These are phyloP conservation scores for Copromyces sp. DNA, from an alignment of 495 filamentous ascomycete species.

Conservation along the genomic window DNA sequence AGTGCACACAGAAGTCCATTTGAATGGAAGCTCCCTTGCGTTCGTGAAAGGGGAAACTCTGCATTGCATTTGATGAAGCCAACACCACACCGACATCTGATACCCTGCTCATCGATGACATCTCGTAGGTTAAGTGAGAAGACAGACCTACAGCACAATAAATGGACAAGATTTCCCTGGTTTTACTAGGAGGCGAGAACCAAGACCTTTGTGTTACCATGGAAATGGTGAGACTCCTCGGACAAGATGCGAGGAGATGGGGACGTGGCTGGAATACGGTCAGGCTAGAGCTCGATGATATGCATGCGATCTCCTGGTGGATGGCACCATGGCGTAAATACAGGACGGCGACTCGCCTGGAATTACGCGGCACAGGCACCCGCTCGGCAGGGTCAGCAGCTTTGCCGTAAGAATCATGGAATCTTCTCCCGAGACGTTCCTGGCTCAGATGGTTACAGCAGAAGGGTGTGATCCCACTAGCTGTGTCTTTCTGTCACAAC, in stretches of 20 bases:
- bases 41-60: neutral
- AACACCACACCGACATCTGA: neutral
- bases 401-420: neutral
- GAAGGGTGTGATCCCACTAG: neutral
- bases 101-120: neutral
- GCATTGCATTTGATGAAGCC: neutral
- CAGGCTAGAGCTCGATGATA: conserved; percentile 10
- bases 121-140: neutral
- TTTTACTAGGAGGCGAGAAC: neutral
- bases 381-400: neutral
- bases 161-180: neutral
- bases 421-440: neutral
- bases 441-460: neutral
- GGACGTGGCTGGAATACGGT: conserved; percentile 8
- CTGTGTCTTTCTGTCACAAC: neutral
- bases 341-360: conserved; percentile 12
- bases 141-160: neutral
- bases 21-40: neutral
- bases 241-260: neutral
- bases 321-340: conserved; percentile 6
- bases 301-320: conserved; percentile 10
- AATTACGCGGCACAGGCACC: neutral
- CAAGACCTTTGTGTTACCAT: neutral
- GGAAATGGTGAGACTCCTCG: neutral
- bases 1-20: neutral